Base-by-base conservation (phyloP, 106 monocot species). In the Phalaenopsis aphrodite region DNA sequence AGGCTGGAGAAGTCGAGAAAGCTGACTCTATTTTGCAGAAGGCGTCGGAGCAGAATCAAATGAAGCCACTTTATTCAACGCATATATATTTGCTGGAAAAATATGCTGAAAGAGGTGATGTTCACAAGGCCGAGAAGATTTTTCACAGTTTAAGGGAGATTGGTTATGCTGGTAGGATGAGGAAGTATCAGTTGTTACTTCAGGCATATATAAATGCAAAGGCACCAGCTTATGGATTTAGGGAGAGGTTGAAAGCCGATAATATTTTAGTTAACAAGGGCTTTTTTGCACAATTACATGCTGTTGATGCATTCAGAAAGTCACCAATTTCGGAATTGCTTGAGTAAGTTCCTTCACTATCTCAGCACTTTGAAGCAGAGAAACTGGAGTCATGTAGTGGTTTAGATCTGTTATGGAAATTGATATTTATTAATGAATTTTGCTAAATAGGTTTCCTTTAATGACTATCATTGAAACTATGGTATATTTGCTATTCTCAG, bases 221-320 rank as follows among this genome's bases (percentile, higher is more conserved):
- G 48, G 65, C 73, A 48, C 95, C 95, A 10, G 89, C 89, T 16
- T 95, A 95, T 78, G 95, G 95, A 19, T 95, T 95, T 72, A 87
- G 89, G 77, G 95, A 95, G 82, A 91, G 95, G 85, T 84, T 95
- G 95, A 93, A 87, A 73, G 95, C 95, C 39, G 92, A 95, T 79
- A 89, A 90, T 55, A 76, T 95, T 17, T 87, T 89, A 72, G 92
- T 90, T 9, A 89, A 86, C 81, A 87, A 80, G 56, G 4, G 12
- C 0, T 42, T 87, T 55, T 79, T 85, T 11, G 83, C 72, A 49
- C 81, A 85, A 72, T 49, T 95, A 57, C 77, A 65, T 10, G 75
- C 84, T 14, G 77, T 79, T 42, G 89, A 91, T 58, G 84, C 87
- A 2, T 93, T 95, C 46, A 87, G n/a, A 84, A 92, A 82, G 85